A percentile compares a stretch with the other conserved stretches of the same genome.
phyloP scores from a whole-genome alignment of 2,329 filamentous ascomycete genomes.

The Neofusicoccum sp. region DNA sequence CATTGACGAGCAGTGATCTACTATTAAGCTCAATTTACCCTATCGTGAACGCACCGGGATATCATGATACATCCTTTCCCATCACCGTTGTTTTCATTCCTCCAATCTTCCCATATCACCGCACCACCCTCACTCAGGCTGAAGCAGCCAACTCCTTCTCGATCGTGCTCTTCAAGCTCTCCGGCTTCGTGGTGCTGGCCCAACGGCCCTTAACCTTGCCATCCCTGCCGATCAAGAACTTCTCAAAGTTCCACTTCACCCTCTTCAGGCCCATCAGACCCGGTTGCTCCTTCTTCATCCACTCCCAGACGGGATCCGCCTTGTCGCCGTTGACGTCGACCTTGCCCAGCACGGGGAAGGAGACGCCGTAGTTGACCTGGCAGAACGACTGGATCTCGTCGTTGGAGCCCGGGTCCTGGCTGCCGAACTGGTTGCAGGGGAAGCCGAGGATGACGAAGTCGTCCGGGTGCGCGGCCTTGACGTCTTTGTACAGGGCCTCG shows the following conservation, averaged over 20 bases:
- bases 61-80: neutral
- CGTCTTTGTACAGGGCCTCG: slow-evolving; percentile 81
- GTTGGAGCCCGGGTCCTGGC: slow-evolving; percentile 80
- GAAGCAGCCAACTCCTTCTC: slow-evolving; percentile 64
- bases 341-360: slow-evolving; percentile 90
- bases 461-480: slow-evolving; percentile 70
- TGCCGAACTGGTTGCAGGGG: slow-evolving; percentile 96
- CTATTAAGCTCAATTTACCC: neutral
- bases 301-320: slow-evolving; percentile 79
- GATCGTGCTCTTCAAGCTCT: slow-evolving; percentile 74
- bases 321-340: slow-evolving; percentile 88
- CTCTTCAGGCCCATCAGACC: slow-evolving; percentile 86
- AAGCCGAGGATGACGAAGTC: slow-evolving; percentile 90
- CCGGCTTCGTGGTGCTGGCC: slow-evolving; percentile 87
- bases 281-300: slow-evolving; percentile 70
- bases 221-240: slow-evolving; percentile 87
- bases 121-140: neutral
- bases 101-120: neutral
- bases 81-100: neutral
- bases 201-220: slow-evolving; percentile 84
- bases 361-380: slow-evolving; percentile 91
- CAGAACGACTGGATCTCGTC: slow-evolving; percentile 71
- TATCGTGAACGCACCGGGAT: slow-evolving; percentile 4
- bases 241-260: slow-evolving; percentile 99
- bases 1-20: neutral